These are phyloP conservation scores for Boletus sp. DNA, from an alignment of 768 basidiomycete genomes.

Conservation along the genomic window DNA sequence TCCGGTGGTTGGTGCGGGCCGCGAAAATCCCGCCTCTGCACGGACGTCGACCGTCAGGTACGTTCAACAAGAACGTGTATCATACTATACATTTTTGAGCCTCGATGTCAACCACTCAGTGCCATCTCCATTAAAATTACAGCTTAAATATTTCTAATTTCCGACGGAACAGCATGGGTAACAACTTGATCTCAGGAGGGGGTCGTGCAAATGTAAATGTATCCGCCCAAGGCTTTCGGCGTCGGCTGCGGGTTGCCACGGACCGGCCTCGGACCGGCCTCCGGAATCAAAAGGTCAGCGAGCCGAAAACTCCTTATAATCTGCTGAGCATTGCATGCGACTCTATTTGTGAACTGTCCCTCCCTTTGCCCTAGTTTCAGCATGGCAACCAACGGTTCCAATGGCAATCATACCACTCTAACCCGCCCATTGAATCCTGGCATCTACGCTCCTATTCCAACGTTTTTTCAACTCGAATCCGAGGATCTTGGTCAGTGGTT, in stretches of 20 bases:
- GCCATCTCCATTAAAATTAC: not conserved
- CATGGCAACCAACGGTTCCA: constrained; percentile 41
- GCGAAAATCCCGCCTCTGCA: not conserved
- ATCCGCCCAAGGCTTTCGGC: too few relatives aligned
- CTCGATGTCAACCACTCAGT: too few relatives aligned
- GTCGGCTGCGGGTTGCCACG: not conserved
- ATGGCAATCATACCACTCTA: constrained; percentile 17
- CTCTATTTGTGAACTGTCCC: not conserved
- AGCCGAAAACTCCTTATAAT: constrained; percentile 4
- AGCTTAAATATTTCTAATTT: not conserved
- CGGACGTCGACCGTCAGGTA: too few relatives aligned
- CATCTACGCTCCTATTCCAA: constrained; percentile 82
- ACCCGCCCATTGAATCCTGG: constrained; percentile 67
- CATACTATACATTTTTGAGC: not conserved
- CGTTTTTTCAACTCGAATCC: constrained; percentile 73
- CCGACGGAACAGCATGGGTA: not conserved
- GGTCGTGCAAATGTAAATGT: not conserved
- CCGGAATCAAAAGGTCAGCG: not conserved
- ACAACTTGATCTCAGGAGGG: too few relatives aligned
- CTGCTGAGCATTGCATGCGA: not conserved
- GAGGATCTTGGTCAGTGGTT: constrained; percentile 76
- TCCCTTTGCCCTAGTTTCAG: not conserved
- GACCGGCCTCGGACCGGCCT: constrained; percentile 15
- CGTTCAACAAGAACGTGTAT: too few relatives aligned
- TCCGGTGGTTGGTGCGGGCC: not conserved